Conservation (phyloP, 169 alveolate genomes). For the Plasmodium falciparum region DNA sequence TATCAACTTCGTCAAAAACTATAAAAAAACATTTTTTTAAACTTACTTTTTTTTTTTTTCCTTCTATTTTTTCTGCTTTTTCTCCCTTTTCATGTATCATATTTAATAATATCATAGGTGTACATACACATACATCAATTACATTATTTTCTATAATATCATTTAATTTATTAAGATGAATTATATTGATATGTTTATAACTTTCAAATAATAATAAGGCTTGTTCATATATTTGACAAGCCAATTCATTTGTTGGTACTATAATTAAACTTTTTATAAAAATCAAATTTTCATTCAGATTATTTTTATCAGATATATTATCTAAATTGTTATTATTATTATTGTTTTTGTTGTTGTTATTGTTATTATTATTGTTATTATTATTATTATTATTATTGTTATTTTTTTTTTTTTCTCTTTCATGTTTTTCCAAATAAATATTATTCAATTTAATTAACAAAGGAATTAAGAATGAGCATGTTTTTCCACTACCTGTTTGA, state of each 20-base stretch:
- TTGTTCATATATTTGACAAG: conserved; percentile 66
- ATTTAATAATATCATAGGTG: conserved; percentile 30
- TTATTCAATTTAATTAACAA: conserved; percentile 44
- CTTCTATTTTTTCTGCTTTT: neutral
- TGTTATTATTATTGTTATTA: neutral
- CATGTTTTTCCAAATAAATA: neutral
- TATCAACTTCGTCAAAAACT: conserved; percentile 75
- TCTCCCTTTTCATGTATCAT: conserved; percentile 22
- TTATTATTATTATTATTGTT: neutral
- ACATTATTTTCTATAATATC: conserved; percentile 33
- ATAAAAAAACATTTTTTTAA: conserved; percentile 42
- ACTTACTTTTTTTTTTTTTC: conserved; percentile 35
- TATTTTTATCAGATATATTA: neutral
- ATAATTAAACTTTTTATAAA: conserved; percentile 45
- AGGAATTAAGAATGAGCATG: conserved; percentile 85
- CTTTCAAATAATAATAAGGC: conserved; percentile 37
- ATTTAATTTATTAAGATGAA: conserved; percentile 17
- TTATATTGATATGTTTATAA: conserved; percentile 8
- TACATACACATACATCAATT: conserved; percentile 45
- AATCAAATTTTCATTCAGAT: neutral
- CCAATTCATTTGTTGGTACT: conserved; percentile 65
- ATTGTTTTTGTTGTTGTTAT: neutral
- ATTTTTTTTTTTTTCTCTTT: neutral
- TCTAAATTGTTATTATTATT: neutral
- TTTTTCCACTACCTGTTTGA: conserved; percentile 89